Evolutionary conservation across 768 basidiomycete genomes (phyloP).

Genomic region (Crepidotus variabilis): DNA sequence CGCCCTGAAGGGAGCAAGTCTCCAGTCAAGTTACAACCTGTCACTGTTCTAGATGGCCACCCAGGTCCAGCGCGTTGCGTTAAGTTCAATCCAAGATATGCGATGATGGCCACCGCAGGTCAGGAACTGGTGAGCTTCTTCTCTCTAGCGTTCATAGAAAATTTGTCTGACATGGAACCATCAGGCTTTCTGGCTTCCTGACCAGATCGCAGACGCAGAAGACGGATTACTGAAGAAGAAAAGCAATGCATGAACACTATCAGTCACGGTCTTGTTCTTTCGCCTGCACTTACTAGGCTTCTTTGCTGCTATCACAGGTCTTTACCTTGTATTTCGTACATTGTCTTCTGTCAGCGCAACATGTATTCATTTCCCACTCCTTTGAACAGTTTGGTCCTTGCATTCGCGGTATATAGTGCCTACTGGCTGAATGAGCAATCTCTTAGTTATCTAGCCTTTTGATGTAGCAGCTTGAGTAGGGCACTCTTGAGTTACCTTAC

Average conservation of each 20-base stretch:
- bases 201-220: conserved; percentile 11
- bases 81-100: conserved; percentile 82
- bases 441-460: no score
- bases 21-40: conserved; percentile 40
- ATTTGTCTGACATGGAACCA: conserved; percentile 3
- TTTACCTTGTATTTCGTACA: no score
- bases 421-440: no score
- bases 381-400: no score
- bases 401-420: no score
- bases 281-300: no score
- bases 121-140: conserved; percentile 64
- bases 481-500: no score
- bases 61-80: conserved; percentile 83
- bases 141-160: background rate
- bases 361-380: no score
- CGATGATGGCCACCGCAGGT: conserved; percentile 86
- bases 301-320: no score
- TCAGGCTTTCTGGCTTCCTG: conserved; percentile 22
- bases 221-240: conserved; percentile 50
- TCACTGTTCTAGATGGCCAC: conserved; percentile 67
- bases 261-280: no score
- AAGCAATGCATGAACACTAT: conserved; percentile 17
- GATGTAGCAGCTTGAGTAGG: no score
- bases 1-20: conserved; percentile 46
- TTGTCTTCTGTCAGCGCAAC: no score